Evolutionary conservation across 768 basidiomycete genomes (phyloP).

Genomic region (Tephrocybe sp.): DNA sequence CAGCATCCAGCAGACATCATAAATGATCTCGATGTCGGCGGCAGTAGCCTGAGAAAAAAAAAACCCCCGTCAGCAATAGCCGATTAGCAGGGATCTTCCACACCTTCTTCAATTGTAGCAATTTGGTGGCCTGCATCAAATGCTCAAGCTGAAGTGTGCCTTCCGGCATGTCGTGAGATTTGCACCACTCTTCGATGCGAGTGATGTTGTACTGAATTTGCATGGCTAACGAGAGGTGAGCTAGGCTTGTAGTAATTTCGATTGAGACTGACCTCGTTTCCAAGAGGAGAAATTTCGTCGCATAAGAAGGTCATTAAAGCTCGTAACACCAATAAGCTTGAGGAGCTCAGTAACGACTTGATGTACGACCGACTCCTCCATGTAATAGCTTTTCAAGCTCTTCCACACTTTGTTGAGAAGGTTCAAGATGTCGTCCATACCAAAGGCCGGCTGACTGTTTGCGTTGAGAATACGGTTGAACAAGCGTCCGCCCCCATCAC

Average conservation of each 20-base stretch:
- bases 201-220: slow-evolving; percentile 99
- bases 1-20: slow-evolving; percentile 99
- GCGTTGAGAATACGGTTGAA: slow-evolving; percentile 91
- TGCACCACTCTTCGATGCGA: slow-evolving; percentile 98
- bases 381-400: slow-evolving; percentile 96
- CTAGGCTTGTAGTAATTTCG: neutral
- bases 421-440: slow-evolving; percentile 98
- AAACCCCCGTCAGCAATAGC: slow-evolving; percentile 9
- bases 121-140: slow-evolving; percentile 98
- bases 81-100: slow-evolving; percentile 7
- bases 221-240: slow-evolving; percentile 69
- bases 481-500: slow-evolving; percentile 88
- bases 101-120: slow-evolving; percentile 97
- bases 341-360: slow-evolving; percentile 94
- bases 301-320: slow-evolving; percentile 98
- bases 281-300: slow-evolving; percentile 98
- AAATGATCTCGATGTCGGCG: slow-evolving; percentile 97
- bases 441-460: slow-evolving; percentile 86
- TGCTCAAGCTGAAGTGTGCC: slow-evolving; percentile 97
- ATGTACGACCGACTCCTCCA: slow-evolving; percentile 96
- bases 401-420: slow-evolving; percentile 98
- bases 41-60: slow-evolving; percentile 66
- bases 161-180: slow-evolving; percentile 99
- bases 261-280: slow-evolving; percentile 81
- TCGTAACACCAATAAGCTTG: slow-evolving; percentile 93